These are phyloP conservation scores for Lactifluus pinguis DNA, from an alignment of 768 basidiomycete genomes.

Conservation along the genomic window DNA sequence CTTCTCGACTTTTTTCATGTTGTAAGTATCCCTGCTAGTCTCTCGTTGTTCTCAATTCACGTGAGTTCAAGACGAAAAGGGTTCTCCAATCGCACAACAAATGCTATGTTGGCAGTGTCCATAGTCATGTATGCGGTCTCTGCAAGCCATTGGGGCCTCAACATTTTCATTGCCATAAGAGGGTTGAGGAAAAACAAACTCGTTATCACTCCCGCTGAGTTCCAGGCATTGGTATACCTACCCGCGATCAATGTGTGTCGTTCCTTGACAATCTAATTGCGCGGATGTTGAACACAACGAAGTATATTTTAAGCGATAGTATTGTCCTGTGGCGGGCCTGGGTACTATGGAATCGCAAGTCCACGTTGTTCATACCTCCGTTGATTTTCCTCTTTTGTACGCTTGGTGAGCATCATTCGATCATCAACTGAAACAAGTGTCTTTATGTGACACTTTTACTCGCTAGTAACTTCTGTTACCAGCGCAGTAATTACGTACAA, in stretches of 20 bases:
- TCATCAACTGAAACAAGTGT: neutral
- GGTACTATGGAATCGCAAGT: constrained; percentile 2
- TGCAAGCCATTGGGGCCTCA: neutral
- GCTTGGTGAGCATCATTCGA: neutral
- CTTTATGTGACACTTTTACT: neutral
- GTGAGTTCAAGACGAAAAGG: neutral
- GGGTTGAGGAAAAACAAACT: neutral
- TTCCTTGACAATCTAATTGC: neutral
- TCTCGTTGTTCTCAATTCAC: neutral
- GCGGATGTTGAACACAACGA: neutral
- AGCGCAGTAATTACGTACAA: neutral
- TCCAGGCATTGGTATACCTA: neutral
- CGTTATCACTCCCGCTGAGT: neutral
- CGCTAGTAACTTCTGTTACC: neutral
- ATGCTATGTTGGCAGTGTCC: neutral
- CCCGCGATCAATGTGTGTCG: constrained; percentile 1
- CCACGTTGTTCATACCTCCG: neutral
- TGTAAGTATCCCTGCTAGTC: neutral
- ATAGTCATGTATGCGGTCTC: neutral
- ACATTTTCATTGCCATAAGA: neutral
- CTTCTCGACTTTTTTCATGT: neutral
- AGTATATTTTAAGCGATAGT: neutral
- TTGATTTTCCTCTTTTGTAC: neutral
- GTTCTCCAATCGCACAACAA: neutral
- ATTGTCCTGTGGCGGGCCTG: constrained; percentile 14